A percentile compares a stretch with the other conserved stretches of the same genome.
Conservation (phyloP, 1,139 yeast species). For the Suhomyces wounanorum region DNA sequence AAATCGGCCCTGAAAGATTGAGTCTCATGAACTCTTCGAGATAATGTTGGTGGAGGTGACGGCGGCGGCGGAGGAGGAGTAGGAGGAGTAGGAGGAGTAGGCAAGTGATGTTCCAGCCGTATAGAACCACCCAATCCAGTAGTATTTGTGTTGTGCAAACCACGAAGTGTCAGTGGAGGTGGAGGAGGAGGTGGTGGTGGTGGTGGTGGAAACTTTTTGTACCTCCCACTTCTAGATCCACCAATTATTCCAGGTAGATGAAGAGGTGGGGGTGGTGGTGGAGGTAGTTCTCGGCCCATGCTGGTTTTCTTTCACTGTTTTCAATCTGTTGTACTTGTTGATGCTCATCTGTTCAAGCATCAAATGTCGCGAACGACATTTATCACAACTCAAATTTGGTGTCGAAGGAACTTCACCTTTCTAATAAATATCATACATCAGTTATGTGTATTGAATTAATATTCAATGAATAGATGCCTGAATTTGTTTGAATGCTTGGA, state of each 20-base stretch:
- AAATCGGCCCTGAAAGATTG: neutral
- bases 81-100: constrained; percentile 12
- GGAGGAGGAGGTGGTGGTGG: constrained; percentile 22
- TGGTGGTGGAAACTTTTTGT: neutral
- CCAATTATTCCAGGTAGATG: constrained; percentile 7
- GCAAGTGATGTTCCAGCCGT: neutral
- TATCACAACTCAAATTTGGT: neutral
- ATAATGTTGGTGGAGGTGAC: constrained; percentile 16
- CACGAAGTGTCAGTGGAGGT: constrained; percentile 19
- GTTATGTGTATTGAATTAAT: too few relatives aligned
- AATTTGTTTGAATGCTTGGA: too few relatives aligned
- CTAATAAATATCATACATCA: too few relatives aligned
- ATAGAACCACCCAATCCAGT: neutral
- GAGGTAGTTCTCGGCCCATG: constrained; percentile 33
- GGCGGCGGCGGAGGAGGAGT: too few relatives aligned
- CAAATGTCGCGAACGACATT: neutral
- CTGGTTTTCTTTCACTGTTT: neutral
- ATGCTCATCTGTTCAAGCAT: neutral
- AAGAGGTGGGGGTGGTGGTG: constrained; percentile 35
- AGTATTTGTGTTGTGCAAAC: neutral
- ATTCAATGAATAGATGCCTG: too few relatives aligned
- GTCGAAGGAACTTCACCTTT: too few relatives aligned
- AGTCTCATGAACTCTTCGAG: neutral
- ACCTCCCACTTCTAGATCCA: neutral
- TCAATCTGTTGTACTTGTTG: neutral